Percentiles rank a stretch among this genome's conserved stretches.
Evolutionary conservation across 179 eudicot species (phyloP).

Genomic region (Beta lomatogona): DNA sequence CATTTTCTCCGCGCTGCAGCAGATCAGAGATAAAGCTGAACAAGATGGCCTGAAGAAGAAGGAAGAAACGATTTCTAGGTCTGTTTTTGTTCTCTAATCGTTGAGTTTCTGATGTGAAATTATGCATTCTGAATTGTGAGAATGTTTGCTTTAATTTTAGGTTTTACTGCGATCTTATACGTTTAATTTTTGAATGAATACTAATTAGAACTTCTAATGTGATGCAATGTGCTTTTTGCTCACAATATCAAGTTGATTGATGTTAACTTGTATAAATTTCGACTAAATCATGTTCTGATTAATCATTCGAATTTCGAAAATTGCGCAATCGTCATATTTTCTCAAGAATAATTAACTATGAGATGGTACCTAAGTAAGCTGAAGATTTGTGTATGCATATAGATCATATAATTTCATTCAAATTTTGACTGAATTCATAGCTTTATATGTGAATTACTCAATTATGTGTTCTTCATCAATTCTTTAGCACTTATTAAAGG

Average conservation of each 20-base stretch:
- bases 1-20: constrained; percentile 67
- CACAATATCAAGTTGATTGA: background rate
- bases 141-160: background rate
- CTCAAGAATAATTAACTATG: background rate
- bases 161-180: background rate
- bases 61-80: constrained; percentile 89
- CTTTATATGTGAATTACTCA: background rate
- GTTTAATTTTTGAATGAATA: background rate
- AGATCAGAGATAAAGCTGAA: constrained; percentile 77
- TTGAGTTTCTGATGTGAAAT: constrained; percentile 8
- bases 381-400: too few relatives aligned
- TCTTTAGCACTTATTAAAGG: background rate
- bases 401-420: background rate
- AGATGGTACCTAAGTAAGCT: background rate
- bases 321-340: background rate
- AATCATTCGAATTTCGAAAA: background rate
- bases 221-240: background rate
- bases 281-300: background rate
- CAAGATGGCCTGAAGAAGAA: constrained; percentile 87
- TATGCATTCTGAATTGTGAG: background rate
- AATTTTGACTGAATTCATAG: background rate
- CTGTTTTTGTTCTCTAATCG: background rate
- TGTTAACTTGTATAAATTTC: background rate
- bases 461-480: background rate
- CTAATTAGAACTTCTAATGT: background rate